Conservation (phyloP, 2,329 filamentous ascomycete genomes). For the Colletotrichum falcatum region DNA sequence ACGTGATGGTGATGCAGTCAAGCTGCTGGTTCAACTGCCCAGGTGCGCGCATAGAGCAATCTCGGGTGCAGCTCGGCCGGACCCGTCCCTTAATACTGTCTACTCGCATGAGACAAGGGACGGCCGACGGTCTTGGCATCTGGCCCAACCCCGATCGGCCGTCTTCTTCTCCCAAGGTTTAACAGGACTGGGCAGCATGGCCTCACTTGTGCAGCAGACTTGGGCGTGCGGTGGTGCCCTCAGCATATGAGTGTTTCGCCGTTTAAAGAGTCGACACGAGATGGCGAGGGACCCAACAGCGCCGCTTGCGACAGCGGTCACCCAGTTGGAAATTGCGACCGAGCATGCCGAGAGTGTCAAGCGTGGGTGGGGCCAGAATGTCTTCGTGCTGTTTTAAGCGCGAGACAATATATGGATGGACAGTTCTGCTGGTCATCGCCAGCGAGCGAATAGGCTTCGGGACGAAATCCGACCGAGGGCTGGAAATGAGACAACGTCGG, state of each 20-base stretch:
- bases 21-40: background rate
- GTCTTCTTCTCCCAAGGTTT: background rate
- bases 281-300: background rate
- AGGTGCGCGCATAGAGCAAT: constrained; percentile 3
- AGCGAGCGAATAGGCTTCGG: too few species aligned
- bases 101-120: constrained; percentile 12
- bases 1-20: constrained; percentile 13
- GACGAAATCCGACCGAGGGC: constrained; percentile 6
- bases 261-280: background rate
- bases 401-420: constrained; percentile 16
- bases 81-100: constrained; percentile 1
- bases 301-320: constrained; percentile 7
- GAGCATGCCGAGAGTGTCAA: constrained; percentile 13
- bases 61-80: constrained; percentile 13
- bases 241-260: background rate
- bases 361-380: background rate
- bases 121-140: constrained; percentile 23
- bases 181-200: constrained; percentile 15
- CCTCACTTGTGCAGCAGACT: background rate
- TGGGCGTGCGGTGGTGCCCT: background rate
- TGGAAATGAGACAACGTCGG: constrained; percentile 1
- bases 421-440: too few species aligned
- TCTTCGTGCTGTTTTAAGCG: constrained; percentile 6
- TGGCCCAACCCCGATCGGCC: background rate
- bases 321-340: constrained; percentile 19